Conservation (phyloP, 768 basidiomycete genomes). For the Mrakia gelida region DNA sequence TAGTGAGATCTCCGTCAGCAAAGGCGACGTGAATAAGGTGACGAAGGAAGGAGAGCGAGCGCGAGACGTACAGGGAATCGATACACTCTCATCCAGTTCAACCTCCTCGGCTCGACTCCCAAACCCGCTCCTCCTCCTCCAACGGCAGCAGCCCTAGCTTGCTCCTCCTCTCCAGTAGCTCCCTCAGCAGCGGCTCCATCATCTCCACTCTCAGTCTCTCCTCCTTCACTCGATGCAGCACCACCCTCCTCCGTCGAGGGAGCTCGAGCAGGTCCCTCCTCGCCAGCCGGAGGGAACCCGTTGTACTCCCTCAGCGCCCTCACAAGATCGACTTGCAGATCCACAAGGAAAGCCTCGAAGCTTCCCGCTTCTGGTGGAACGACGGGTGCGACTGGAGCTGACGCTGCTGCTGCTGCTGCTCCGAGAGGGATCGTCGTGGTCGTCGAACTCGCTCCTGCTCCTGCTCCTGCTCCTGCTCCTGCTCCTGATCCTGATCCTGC, state of each 20-base stretch:
- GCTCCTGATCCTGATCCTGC: too few species aligned
- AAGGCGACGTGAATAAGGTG: neutral
- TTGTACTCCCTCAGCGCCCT: conserved; percentile 27
- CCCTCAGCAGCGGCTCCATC: neutral
- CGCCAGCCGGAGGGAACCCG: neutral
- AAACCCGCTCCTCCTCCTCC: neutral
- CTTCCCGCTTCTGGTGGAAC: neutral
- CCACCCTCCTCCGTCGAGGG: neutral
- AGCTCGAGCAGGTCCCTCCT: neutral
- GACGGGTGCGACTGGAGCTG: neutral
- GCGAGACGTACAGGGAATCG: conserved; percentile 20
- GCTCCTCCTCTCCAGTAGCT: neutral
- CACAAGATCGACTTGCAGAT: conserved; percentile 22
- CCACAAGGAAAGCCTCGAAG: conserved; percentile 27
- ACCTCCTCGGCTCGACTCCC: conserved; percentile 1
- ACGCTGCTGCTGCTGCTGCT: neutral
- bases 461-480: too few species aligned
- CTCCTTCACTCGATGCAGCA: neutral
- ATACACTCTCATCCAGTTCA: conserved; percentile 29
- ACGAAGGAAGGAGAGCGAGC: too few species aligned
- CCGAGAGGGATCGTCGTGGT: neutral
- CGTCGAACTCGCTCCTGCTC: neutral
- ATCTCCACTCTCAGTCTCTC: neutral
- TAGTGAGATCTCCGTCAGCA: neutral
- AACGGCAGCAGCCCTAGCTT: conserved; percentile 3